These are phyloP conservation scores for Boletus reticulatus DNA, from an alignment of 768 basidiomycete genomes.

Conservation along the genomic window DNA sequence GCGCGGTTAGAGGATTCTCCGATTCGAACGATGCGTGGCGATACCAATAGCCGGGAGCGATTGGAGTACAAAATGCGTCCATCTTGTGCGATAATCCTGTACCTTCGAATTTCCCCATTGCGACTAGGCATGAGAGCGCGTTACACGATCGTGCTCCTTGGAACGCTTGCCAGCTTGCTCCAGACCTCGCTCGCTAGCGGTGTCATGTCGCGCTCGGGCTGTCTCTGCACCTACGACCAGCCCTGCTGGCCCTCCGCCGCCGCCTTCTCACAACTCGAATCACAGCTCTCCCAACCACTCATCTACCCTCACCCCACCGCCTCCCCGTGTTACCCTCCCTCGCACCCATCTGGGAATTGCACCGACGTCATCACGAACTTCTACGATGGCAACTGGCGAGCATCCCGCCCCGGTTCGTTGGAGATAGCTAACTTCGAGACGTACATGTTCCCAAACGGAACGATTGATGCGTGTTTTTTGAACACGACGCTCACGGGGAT, in stretches of 20 bases:
- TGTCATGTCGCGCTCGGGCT: constrained; percentile 6
- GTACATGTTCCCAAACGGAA: constrained; percentile 41
- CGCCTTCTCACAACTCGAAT: constrained; percentile 33
- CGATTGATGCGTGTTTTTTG: constrained; percentile 38
- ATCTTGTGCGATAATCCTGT: not conserved
- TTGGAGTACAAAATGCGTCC: not conserved
- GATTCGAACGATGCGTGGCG: too few relatives aligned
- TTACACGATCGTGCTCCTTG: not conserved
- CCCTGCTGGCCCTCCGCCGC: constrained; percentile 42
- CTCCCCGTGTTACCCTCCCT: constrained; percentile 39
- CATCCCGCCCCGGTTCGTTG: constrained; percentile 41
- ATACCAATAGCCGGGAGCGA: not conserved
- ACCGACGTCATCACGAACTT: constrained; percentile 27
- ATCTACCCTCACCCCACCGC: constrained; percentile 41
- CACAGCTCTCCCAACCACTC: constrained; percentile 43
- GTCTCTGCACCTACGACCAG: constrained; percentile 37
- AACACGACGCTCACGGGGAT: constrained; percentile 28
- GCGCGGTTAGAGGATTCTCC: too few relatives aligned
- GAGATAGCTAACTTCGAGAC: constrained; percentile 34
- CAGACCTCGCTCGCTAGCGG: not conserved
- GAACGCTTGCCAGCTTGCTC: not conserved
- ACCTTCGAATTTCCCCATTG: not conserved
- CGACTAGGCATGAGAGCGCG: not conserved
- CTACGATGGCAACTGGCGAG: constrained; percentile 38
- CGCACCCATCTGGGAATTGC: constrained; percentile 39